These are phyloP conservation scores for Viola odorata DNA, from an alignment of 345 rosid species.

Conservation along the genomic window DNA sequence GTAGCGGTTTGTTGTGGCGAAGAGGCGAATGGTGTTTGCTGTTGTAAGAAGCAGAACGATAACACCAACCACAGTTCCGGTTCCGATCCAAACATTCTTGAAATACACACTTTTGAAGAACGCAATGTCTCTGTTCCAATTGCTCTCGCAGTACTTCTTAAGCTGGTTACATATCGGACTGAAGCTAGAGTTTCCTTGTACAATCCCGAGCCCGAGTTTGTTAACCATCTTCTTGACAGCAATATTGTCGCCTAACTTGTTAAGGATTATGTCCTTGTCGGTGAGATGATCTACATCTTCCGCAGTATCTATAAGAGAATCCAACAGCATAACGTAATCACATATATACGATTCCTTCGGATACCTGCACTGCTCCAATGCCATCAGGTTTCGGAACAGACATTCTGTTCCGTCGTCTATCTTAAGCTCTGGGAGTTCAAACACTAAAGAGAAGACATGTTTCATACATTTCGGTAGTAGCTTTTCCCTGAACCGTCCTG, in stretches of 20 bases:
- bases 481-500: neutral
- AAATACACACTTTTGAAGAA: neutral
- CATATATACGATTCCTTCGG: neutral
- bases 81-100: neutral
- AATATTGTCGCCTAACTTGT: neutral
- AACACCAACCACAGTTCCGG: neutral
- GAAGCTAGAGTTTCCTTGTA: neutral
- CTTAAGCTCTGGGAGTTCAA: neutral
- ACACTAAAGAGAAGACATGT: neutral
- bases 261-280: neutral
- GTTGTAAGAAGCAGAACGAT: too few species aligned
- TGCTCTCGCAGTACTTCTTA: neutral
- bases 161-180: neutral
- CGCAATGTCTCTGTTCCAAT: neutral
- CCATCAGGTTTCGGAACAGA: neutral
- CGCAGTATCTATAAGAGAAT: neutral
- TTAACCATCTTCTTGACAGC: conserved; percentile 2
- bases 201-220: neutral
- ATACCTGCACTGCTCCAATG: conserved; percentile 13
- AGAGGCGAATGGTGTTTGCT: too few species aligned
- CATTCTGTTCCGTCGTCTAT: neutral
- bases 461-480: too few species aligned
- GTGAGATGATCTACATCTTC: conserved; percentile 13
- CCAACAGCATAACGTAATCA: neutral
- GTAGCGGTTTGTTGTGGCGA: too few species aligned